phyloP scores from a whole-genome alignment of 352 stramenopile species.

The Phytophthora vignae region DNA sequence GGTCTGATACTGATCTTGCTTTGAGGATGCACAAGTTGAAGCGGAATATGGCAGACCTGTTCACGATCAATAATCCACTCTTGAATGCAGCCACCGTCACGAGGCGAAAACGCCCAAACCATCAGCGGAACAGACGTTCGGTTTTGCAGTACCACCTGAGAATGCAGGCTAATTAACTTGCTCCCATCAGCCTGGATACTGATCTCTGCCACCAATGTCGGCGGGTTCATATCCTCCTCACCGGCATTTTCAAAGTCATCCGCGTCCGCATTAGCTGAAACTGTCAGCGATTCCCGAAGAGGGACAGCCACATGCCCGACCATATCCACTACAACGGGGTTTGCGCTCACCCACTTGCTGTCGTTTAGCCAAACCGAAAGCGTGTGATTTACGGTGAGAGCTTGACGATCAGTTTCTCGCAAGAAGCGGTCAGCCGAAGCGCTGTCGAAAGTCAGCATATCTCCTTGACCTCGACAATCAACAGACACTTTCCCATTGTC shows the following conservation, averaged over 20 bases:
- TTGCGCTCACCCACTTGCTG: constrained; percentile 90
- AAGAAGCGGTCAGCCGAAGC: constrained; percentile 81
- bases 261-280: constrained; percentile 19
- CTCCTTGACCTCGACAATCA: constrained; percentile 85
- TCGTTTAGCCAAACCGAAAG: constrained; percentile 88
- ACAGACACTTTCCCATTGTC: constrained; percentile 80
- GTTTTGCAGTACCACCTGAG: constrained; percentile 88
- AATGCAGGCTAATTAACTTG: constrained; percentile 90
- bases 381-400: constrained; percentile 87
- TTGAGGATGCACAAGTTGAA: constrained; percentile 86
- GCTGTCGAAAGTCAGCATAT: constrained; percentile 90
- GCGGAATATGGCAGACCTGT: constrained; percentile 80
- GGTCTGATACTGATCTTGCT: constrained; percentile 90
- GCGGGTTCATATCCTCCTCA: constrained; percentile 71
- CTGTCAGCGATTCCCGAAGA: constrained; percentile 57
- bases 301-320: constrained; percentile 88
- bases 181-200: constrained; percentile 88
- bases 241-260: constrained; percentile 44
- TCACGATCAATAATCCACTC: constrained; percentile 90
- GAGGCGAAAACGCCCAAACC: constrained; percentile 90
- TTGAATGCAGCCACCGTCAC: constrained; percentile 73
- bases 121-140: constrained; percentile 88
- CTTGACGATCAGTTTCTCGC: constrained; percentile 71
- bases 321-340: constrained; percentile 89
- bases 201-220: constrained; percentile 87